Conservation (phyloP, 257 asterid genomes). For the Verbascum thapsus region DNA sequence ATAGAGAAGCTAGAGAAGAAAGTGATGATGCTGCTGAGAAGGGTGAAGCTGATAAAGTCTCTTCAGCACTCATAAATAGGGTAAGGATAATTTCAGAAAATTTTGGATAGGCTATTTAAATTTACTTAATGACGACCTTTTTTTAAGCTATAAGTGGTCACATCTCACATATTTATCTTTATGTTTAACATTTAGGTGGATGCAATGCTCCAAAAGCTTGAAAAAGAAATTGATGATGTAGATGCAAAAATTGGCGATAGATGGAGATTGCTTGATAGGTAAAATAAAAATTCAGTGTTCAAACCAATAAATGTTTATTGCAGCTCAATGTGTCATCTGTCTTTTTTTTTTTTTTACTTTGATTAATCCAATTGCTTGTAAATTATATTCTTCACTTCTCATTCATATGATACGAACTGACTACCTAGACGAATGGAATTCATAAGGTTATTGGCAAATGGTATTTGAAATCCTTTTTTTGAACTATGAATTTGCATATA, state of each 20-base stretch:
- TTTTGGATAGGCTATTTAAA: conserved; percentile 17
- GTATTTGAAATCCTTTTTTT: not conserved
- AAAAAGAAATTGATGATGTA: conserved; percentile 94
- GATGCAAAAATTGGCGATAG: conserved; percentile 91
- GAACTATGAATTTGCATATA: not conserved
- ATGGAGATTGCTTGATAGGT: conserved; percentile 98
- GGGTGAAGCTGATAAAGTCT: conserved; percentile 70
- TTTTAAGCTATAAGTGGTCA: conserved; percentile 13
- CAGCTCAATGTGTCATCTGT: conserved; percentile 4
- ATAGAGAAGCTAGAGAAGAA: conserved; percentile 85
- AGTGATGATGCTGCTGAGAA: conserved; percentile 59
- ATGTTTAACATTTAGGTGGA: conserved; percentile 66
- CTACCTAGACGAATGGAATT: conserved; percentile 2
- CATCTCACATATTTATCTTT: conserved; percentile 27
- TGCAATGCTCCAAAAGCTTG: conserved; percentile 95
- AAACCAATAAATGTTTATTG: conserved; percentile 5
- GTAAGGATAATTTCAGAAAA: conserved; percentile 43
- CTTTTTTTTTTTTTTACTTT: too few species aligned
- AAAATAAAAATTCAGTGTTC: conserved; percentile 26
- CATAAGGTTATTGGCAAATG: not conserved
- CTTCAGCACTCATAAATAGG: conserved; percentile 88
- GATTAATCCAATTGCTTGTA: too few species aligned
- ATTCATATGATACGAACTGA: conserved; percentile 11
- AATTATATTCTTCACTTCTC: conserved; percentile 17
- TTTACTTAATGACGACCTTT: conserved; percentile 15